Conservation (phyloP, 306 rosid genomes). For the Cucumis cinereus region DNA sequence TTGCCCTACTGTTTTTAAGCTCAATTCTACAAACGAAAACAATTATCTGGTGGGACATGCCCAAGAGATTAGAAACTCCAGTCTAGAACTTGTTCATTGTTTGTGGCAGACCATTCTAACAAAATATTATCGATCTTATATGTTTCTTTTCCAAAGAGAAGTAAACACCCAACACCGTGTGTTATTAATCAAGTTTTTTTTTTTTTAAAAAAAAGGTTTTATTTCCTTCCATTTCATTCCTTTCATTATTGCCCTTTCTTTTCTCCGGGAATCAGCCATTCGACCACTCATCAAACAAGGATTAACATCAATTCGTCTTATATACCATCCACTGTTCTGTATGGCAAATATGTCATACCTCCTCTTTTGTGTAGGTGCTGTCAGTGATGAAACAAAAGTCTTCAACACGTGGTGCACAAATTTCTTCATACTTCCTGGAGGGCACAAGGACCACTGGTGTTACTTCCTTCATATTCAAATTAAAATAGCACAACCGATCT, state of each 20-base stretch:
- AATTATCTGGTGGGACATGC: neutral
- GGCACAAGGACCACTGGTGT: slow-evolving; percentile 7
- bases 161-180: neutral
- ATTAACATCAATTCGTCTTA: neutral
- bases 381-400: slow-evolving; percentile 58
- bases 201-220: neutral
- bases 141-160: neutral
- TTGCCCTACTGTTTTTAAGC: neutral
- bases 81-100: neutral
- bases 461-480: neutral
- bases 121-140: neutral
- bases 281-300: neutral
- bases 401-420: slow-evolving; percentile 46
- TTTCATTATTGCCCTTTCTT: neutral
- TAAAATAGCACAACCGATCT: neutral
- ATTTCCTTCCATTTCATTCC: neutral
- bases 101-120: neutral
- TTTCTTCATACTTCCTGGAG: slow-evolving; percentile 54
- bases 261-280: neutral
- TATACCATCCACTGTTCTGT: neutral
- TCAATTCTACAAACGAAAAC: neutral
- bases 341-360: slow-evolving; percentile 24
- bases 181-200: neutral
- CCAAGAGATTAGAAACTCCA: neutral
- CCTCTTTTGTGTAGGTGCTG: slow-evolving; percentile 45